Evolutionary conservation across 345 rosid genomes (phyloP), one percentile per base, ranked within the genome.

Genomic region (Pelargonium nanum): DNA sequence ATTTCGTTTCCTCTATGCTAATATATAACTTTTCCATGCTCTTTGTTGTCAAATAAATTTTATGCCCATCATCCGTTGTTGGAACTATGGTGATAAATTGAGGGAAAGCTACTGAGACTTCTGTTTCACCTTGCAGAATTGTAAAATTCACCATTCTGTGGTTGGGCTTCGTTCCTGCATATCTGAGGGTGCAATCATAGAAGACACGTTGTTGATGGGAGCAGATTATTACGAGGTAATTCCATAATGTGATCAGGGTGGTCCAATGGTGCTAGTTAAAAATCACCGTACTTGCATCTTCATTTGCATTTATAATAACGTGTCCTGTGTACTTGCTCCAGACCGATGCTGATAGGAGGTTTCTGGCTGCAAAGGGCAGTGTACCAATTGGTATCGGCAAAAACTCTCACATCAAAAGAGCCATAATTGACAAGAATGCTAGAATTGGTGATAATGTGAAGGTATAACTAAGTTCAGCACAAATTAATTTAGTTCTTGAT

Each of bases 101-200:
- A 24, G 19, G 19, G 5, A 26, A 30, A 13, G 22, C 54, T 25
- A 26, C 58, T 48, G 10, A 40, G 15, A 12, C 48, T 40, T 40
- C 9, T 12, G 45, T 59, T 64, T 62, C 40, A 26, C 26, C 65
- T 21, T 65, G 54, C 73, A 91, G 98, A 88, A 91, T 74, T 91
- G 96, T 68, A 88, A 86, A 67, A 91, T 91, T 73, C 95, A 86
- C 70, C 98, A 91, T 75, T 91, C 95, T 4, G 96, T 91, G 48
- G 80, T 91, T 74, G 98, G 98, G 62, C 96, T 91, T 48, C 87
- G 95, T 26, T 88, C 98, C 59, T 91, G 96, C 82, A 86, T 91
- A 69, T 91, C 96, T 8, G 96, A 85, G 71, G 98, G 98, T 71
- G 95, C 98, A 23, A 80, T 88, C 77, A 82, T 91, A 61, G 98